These are phyloP conservation scores for Suillus cothurnatus DNA, from an alignment of 768 basidiomycete species.

Conservation along the genomic window DNA sequence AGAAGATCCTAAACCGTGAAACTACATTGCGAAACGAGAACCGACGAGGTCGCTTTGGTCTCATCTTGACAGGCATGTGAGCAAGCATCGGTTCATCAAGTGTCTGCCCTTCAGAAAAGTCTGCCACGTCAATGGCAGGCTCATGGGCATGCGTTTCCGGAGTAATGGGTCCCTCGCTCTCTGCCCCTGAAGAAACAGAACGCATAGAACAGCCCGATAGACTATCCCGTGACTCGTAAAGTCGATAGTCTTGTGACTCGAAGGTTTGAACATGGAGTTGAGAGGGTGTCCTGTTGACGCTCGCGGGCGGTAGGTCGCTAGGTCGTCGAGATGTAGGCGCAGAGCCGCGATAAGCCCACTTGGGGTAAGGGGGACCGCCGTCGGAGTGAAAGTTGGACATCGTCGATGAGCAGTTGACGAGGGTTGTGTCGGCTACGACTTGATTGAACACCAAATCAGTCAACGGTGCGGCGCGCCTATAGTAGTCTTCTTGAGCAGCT, in stretches of 20 bases:
- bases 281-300: neutral
- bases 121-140: conserved; percentile 45
- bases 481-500: neutral
- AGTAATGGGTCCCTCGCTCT: conserved; percentile 51
- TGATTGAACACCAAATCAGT: conserved; percentile 3
- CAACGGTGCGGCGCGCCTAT: neutral
- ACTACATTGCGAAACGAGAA: conserved; percentile 2
- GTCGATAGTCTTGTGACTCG: neutral
- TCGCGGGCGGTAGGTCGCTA: neutral
- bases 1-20: conserved; percentile 4
- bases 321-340: neutral
- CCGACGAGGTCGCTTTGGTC: neutral
- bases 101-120: conserved; percentile 40
- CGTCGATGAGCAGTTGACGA: neutral
- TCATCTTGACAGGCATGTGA: neutral
- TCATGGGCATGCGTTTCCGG: conserved; percentile 46
- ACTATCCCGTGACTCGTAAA: neutral
- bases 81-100: neutral
- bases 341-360: conserved; percentile 3
- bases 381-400: conserved; percentile 5
- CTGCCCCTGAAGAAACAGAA: conserved; percentile 12
- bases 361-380: conserved; percentile 3
- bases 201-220: neutral
- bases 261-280: neutral
- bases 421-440: conserved; percentile 1